Evolutionary conservation across 2,329 filamentous ascomycete species (phyloP).

Genomic region (Verticillium nubilum): DNA sequence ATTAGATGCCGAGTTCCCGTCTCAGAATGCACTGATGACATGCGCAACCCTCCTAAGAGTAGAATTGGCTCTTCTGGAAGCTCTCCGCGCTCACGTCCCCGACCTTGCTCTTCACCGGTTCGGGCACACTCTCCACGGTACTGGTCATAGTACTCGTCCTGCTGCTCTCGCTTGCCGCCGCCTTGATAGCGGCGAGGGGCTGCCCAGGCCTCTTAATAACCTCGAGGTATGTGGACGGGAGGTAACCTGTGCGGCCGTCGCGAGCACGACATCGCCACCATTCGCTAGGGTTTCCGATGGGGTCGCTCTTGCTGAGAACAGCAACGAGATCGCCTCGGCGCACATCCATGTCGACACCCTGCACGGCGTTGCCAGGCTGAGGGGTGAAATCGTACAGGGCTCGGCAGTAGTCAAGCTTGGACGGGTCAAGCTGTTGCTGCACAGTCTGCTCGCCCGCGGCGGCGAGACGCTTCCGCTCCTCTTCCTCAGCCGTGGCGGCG

Average conservation of each 20-base stretch:
- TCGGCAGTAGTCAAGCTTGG: slow-evolving; percentile 93
- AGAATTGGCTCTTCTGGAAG: slow-evolving; percentile 55
- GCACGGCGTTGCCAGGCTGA: slow-evolving; percentile 53
- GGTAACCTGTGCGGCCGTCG: slow-evolving; percentile 85
- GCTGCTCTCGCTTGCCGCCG: slow-evolving; percentile 38
- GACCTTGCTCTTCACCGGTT: slow-evolving; percentile 37
- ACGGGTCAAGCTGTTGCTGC: slow-evolving; percentile 66
- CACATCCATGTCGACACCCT: slow-evolving; percentile 82
- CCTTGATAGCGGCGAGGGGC: slow-evolving; percentile 47
- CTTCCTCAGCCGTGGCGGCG: slow-evolving; percentile 78
- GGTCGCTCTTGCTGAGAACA: slow-evolving; percentile 87
- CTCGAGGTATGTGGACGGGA: slow-evolving; percentile 87
- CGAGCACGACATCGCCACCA: slow-evolving; percentile 96
- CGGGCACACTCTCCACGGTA: slow-evolving; percentile 21
- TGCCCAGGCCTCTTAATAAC: slow-evolving; percentile 53
- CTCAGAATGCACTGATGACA: not conserved
- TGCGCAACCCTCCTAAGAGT: slow-evolving; percentile 32
- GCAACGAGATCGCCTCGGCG: slow-evolving; percentile 95
- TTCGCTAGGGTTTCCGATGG: slow-evolving; percentile 84
- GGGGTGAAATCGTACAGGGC: slow-evolving; percentile 92
- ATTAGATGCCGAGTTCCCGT: not conserved
- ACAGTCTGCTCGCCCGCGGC: slow-evolving; percentile 38
- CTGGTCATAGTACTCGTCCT: slow-evolving; percentile 47
- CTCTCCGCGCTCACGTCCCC: slow-evolving; percentile 48
- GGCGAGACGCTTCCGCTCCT: slow-evolving; percentile 57